Evolutionary conservation across 352 stramenopile species (phyloP).

Genomic region (Globisporangium camurandrum): DNA sequence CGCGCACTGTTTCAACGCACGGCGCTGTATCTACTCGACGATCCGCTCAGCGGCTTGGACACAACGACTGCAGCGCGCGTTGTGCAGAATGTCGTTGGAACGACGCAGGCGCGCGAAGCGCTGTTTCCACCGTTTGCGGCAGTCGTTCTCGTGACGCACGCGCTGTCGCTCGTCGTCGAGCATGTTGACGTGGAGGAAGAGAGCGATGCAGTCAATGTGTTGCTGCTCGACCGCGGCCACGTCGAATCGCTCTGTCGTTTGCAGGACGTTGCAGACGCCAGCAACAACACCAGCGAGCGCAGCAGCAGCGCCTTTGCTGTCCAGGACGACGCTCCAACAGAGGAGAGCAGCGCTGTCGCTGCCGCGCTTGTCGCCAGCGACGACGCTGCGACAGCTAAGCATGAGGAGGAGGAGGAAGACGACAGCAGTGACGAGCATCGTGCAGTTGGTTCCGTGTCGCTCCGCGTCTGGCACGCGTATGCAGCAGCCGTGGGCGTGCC

Average conservation of each 20-base stretch:
- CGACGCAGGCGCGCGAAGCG: conserved; percentile 13
- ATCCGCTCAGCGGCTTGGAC: conserved; percentile 82
- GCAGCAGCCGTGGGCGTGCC: conserved; percentile 35
- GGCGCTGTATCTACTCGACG: conserved; percentile 82
- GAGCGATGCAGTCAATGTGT: conserved; percentile 18
- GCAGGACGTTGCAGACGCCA: too few relatives aligned
- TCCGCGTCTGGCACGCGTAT: conserved; percentile 61
- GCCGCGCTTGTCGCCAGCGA: too few relatives aligned
- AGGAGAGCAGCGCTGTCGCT: neutral
- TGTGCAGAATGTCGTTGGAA: conserved; percentile 36
- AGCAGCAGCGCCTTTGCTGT: conserved; percentile 8
- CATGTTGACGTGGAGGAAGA: too few relatives aligned
- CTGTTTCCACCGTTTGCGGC: conserved; percentile 41
- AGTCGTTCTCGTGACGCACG: conserved; percentile 76
- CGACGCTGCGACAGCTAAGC: neutral
- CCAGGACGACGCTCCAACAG: neutral
- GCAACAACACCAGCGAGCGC: too few relatives aligned
- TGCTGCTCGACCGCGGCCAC: conserved; percentile 15
- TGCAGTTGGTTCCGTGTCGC: conserved; percentile 40
- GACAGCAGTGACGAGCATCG: conserved; percentile 43
- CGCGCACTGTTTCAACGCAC: conserved; percentile 69
- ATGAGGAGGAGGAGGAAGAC: too few relatives aligned
- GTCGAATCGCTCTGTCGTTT: too few relatives aligned
- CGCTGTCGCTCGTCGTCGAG: conserved; percentile 61
- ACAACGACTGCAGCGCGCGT: conserved; percentile 41